phyloP scores from a whole-genome alignment of 2,329 filamentous ascomycete genomes.

The Fusarium algeriense region DNA sequence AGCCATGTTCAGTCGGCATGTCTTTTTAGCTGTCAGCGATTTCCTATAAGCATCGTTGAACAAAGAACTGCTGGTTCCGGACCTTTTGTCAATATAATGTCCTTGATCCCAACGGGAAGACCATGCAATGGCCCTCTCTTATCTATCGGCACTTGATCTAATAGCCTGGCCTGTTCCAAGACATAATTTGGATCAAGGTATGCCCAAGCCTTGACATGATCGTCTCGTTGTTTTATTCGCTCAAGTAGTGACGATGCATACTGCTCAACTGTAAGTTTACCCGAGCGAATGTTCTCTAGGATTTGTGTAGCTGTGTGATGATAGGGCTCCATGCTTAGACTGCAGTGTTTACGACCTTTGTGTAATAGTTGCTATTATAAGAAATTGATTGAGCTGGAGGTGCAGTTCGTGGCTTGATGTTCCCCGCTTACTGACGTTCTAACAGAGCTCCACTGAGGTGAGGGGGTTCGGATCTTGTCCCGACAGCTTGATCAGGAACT shows the following conservation, averaged over 20 bases:
- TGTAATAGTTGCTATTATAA: accelerated
- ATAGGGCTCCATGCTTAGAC: constrained; percentile 5
- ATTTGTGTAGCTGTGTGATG: constrained; percentile 57
- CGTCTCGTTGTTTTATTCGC: constrained; percentile 59
- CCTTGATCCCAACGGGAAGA: constrained; percentile 68
- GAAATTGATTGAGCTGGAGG: no score
- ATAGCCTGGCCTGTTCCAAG: constrained; percentile 59
- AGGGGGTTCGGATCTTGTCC: constrained; percentile 8
- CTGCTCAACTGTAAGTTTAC: constrained; percentile 61
- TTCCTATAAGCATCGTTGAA: no score
- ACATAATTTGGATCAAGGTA: constrained; percentile 59
- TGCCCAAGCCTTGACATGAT: constrained; percentile 63
- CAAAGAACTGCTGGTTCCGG: constrained; percentile 42
- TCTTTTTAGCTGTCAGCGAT: constrained; percentile 48
- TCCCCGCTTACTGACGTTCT: constrained; percentile 14
- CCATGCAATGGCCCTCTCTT: constrained; percentile 68
- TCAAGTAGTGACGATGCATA: constrained; percentile 62
- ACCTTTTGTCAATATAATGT: constrained; percentile 70
- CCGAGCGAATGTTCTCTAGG: constrained; percentile 53
- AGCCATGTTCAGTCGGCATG: constrained; percentile 68
- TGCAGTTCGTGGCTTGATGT: neutral
- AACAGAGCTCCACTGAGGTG: constrained; percentile 7
- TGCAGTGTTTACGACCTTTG: accelerated
- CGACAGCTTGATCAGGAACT: neutral
- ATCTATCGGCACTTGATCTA: constrained; percentile 62